Evolutionary conservation across 352 stramenopile species (phyloP), one percentile per base, ranked within the genome.

Genomic region (Phytophthora pistaciae): DNA sequence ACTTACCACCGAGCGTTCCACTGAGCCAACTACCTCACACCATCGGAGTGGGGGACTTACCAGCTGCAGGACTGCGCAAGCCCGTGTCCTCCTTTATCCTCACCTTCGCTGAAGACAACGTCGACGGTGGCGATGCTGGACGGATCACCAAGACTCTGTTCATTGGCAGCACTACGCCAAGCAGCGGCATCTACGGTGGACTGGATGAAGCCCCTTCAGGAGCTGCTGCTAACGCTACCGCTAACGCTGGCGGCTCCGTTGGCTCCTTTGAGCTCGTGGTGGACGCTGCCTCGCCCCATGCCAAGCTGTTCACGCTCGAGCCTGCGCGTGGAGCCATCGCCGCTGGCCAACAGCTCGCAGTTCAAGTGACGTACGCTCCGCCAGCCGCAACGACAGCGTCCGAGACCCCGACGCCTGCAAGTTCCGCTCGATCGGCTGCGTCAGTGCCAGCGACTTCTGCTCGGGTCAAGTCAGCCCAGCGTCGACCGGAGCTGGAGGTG

Each of bases 271-370:
- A 95, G 60, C 66, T 97, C 6, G 59, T 60, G 16, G 50, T 95
- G 5, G 83, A 95, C 10, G 72, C 77, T 11, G 76, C 79, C n/a
- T 75, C 79, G 2, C 74, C 80, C 25, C 77, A 92, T 40, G 68
- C 70, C 6, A 91, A 91, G 64, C 57, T 91, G 33, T 97, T 97
- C 56, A 72, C 73, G 7, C 13, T 94, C 13, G 83, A 93, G 44
- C 90, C 88, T 5, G 70, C 86, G 38, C 94, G 94, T 44, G 90
- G 91, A 0, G 61, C 72, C 0, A 50, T 96, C 20, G 68, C 56
- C 23, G 62, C 79, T n/a, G 85, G 80, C 0, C 83, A 93, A 58
- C 83, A 94, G 54, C 25, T 87, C 9, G 70, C 69, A 0, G 67
- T 97, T 18, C 70, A 84, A 14, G 71, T 96, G 5, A 86, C 70